Evolutionary conservation across 306 rosid genomes (phyloP).

Genomic region (Begonia fuchsioides): DNA sequence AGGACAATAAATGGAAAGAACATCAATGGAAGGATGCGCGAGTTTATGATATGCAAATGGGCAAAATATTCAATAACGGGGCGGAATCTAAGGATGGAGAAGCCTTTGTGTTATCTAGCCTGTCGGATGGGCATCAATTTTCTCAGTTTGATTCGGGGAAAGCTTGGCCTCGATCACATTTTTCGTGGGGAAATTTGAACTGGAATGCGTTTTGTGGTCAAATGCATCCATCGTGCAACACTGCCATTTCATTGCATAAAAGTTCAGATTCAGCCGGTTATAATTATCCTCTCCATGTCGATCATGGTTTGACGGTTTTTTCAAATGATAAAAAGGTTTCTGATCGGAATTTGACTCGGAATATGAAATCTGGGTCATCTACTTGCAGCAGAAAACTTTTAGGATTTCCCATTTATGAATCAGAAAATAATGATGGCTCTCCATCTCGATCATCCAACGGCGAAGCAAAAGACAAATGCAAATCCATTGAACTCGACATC

Average conservation of each 20-base stretch:
- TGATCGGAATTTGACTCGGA: conserved; percentile 1
- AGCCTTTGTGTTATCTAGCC: conserved; percentile 25
- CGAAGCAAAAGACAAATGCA: conserved; percentile 24
- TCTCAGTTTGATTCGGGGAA: conserved; percentile 30
- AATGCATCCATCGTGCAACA: conserved; percentile 29
- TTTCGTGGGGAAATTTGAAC: conserved; percentile 60
- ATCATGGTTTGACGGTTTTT: no score
- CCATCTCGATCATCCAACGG: conserved; percentile 20
- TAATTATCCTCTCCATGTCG: no score
- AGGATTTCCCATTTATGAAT: conserved; percentile 54
- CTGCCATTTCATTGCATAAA: conserved; percentile 29
- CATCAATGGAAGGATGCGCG: conserved; percentile 42
- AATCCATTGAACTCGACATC: conserved; percentile 39
- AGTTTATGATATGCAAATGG: conserved; percentile 32
- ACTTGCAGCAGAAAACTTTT: conserved; percentile 19
- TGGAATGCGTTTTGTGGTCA: conserved; percentile 46
- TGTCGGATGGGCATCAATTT: conserved; percentile 23
- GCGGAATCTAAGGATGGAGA: conserved; percentile 26
- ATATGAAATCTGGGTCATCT: not conserved
- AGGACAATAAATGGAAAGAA: conserved; percentile 27
- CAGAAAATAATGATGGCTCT: conserved; percentile 24
- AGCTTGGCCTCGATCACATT: conserved; percentile 53
- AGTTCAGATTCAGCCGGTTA: conserved; percentile 27
- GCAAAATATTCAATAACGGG: conserved; percentile 31
- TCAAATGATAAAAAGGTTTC: not conserved